Evolutionary conservation across 371 early-diverging fungal species (phyloP), one percentile per base, ranked within the genome.

Genomic region (Rhizopus arrhizus): DNA sequence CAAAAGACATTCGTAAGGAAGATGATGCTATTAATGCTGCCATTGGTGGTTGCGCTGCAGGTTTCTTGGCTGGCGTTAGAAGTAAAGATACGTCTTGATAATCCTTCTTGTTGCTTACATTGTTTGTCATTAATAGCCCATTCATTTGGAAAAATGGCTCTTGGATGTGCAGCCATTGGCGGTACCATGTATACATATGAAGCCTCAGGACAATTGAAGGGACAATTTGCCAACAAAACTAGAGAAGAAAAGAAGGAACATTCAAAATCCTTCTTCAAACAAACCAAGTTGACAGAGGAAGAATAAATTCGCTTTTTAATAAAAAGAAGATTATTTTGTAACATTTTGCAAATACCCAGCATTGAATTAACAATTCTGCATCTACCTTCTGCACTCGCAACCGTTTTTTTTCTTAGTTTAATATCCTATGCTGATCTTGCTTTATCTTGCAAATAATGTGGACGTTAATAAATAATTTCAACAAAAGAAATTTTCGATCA

Each of bases 1-100:
- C 80, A n/a, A 71, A 80, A 40, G 74, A 79, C 58, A 69, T 80
- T 59, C 88, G 91, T 60, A 81, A 79, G 63, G 77, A 85, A 62
- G 86, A 88, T 60, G 90, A 91, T 72, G 80, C 82, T 62, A 69
- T 83, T 61, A 90, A 89, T 67, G 83, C 89, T 48, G 88, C 74
- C 41, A 81, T 85, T 62, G 91, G 85, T 66, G 91, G 91, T 59
- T 89, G 91, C 65, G 88, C 89, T 40, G 82, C 91, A 54, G 91
- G 91, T 70, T 51, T 87, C 40, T 83, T 89, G 55, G 89, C 89
- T 52, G 89, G 89, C 62, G 73, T 86, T 31, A 84, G 78, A 69
- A 75, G 83, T 84, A 69, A 67, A 74, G 12, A 11, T 13, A 46
- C 13, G 31, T 8, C 8, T 10, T 42, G n/a, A 16, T 16, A 47